Percentiles rank a stretch among this genome's conserved stretches.
Conservation (phyloP, 768 basidiomycete genomes). For the Pleurotus ostreatus region DNA sequence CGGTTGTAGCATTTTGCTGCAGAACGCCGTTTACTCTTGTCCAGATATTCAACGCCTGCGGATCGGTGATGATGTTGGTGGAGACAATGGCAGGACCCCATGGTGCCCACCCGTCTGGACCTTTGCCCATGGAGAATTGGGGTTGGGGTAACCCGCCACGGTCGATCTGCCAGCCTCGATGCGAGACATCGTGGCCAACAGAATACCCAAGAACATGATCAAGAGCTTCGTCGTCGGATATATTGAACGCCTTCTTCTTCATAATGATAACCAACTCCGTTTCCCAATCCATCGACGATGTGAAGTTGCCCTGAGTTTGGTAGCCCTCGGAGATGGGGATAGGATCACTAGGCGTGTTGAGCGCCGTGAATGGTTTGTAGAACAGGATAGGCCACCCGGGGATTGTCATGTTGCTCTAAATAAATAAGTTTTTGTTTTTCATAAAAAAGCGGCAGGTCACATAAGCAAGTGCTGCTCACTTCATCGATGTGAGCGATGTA, state of each 20-base stretch:
- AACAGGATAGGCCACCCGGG: slow-evolving; percentile 33
- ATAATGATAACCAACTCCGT: slow-evolving; percentile 38
- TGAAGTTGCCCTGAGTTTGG: slow-evolving; percentile 36
- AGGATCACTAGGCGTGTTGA: slow-evolving; percentile 30
- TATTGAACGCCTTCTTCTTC: slow-evolving; percentile 38
- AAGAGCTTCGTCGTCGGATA: slow-evolving; percentile 35
- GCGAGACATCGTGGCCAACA: slow-evolving; percentile 38
- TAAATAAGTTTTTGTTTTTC: neutral
- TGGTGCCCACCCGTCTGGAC: slow-evolving; percentile 38
- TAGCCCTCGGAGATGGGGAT: slow-evolving; percentile 33
- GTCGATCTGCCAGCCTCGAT: slow-evolving; percentile 41
- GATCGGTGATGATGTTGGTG: slow-evolving; percentile 31
- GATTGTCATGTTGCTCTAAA: slow-evolving; percentile 27
- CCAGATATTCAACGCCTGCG: slow-evolving; percentile 36
- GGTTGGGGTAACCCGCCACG: slow-evolving; percentile 38
- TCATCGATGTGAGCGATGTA: slow-evolving; percentile 31
- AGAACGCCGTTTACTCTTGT: slow-evolving; percentile 76
- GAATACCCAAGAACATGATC: slow-evolving; percentile 38
- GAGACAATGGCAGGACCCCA: slow-evolving; percentile 37
- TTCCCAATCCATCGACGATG: slow-evolving; percentile 38
- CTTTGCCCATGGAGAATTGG: slow-evolving; percentile 40
- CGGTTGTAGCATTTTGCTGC: slow-evolving; percentile 83
- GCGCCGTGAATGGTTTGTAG: slow-evolving; percentile 31
- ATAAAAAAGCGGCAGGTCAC: too few species aligned
- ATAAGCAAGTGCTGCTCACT: slow-evolving; percentile 11